Evolutionary conservation across 2,329 filamentous ascomycete species (phyloP).

Genomic region (Diaporthe nobilis): DNA sequence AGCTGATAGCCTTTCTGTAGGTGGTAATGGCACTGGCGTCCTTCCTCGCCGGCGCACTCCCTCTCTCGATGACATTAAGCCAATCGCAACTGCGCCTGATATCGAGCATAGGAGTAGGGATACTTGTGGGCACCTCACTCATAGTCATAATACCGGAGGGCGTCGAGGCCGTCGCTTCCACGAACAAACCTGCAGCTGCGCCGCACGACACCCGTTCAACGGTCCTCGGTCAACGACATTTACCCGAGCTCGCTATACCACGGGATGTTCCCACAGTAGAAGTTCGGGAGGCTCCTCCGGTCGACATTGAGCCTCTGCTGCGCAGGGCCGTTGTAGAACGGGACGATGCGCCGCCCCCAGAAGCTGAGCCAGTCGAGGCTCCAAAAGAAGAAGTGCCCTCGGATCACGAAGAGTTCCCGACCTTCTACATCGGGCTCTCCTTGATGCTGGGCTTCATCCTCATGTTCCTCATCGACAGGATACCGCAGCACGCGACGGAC

Average conservation of each 20-base stretch:
- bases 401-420: slow-evolving; percentile 67
- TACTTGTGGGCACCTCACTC: slow-evolving; percentile 93
- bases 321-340: slow-evolving; percentile 44
- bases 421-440: slow-evolving; percentile 87
- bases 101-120: slow-evolving; percentile 92
- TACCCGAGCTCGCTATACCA: slow-evolving; percentile 24
- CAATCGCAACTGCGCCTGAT: slow-evolving; percentile 89
- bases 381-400: slow-evolving; percentile 47
- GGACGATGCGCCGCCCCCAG: slow-evolving; percentile 48
- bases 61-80: slow-evolving; percentile 89
- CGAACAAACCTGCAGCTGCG: slow-evolving; percentile 57
- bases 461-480: slow-evolving; percentile 95
- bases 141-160: slow-evolving; percentile 99
- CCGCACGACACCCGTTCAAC: slow-evolving; percentile 49
- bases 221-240: neutral
- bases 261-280: slow-evolving; percentile 23
- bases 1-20: slow-evolving; percentile 47
- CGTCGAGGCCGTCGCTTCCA: slow-evolving; percentile 86
- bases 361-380: slow-evolving; percentile 37
- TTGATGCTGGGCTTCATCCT: slow-evolving; percentile 91
- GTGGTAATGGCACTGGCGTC: slow-evolving; percentile 67
- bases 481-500: slow-evolving; percentile 81
- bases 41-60: slow-evolving; percentile 91
- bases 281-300: neutral
- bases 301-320: slow-evolving; percentile 29